These are phyloP conservation scores for Pyrenophora tritici-repentis DNA, from an alignment of 2,329 filamentous ascomycete species.

Conservation along the genomic window DNA sequence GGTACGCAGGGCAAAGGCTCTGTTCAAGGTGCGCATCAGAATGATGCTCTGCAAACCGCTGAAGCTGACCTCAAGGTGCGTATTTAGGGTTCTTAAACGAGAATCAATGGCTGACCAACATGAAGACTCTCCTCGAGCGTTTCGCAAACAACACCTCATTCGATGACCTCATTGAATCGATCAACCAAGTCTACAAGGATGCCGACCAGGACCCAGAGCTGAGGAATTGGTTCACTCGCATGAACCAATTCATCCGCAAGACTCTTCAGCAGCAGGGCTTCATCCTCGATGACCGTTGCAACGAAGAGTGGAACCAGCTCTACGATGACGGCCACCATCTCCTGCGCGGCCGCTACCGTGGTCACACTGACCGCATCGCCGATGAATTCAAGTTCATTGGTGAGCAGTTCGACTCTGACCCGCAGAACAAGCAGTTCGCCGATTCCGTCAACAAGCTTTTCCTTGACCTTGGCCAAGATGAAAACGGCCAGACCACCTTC, in stretches of 20 bases:
- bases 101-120: conserved; percentile 56
- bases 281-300: conserved; percentile 81
- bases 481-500: conserved; percentile 82
- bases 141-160: conserved; percentile 94
- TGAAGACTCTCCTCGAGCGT: conserved; percentile 82
- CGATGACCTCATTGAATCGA: conserved; percentile 81
- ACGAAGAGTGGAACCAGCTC: conserved; percentile 78
- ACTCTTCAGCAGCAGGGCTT: conserved; percentile 89
- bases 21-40: conserved; percentile 72
- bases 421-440: conserved; percentile 81
- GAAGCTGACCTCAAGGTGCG: conserved; percentile 78
- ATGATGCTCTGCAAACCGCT: conserved; percentile 68
- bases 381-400: conserved; percentile 90
- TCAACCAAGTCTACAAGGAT: conserved; percentile 84
- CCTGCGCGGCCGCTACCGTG: conserved; percentile 83
- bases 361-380: conserved; percentile 81
- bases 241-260: conserved; percentile 78
- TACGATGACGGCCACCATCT: conserved; percentile 86
- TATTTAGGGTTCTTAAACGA: conserved; percentile 47
- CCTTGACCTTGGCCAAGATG: conserved; percentile 84
- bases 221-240: conserved; percentile 82
- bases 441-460: conserved; percentile 82
- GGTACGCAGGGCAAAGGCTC: conserved; percentile 68
- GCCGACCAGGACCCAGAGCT: conserved; percentile 87
- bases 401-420: conserved; percentile 86